Percentiles rank a stretch among this genome's conserved stretches.
These are phyloP conservation scores for Aspergillus brunneoviolaceus DNA, from an alignment of 2,329 filamentous ascomycete genomes.

Conservation along the genomic window DNA sequence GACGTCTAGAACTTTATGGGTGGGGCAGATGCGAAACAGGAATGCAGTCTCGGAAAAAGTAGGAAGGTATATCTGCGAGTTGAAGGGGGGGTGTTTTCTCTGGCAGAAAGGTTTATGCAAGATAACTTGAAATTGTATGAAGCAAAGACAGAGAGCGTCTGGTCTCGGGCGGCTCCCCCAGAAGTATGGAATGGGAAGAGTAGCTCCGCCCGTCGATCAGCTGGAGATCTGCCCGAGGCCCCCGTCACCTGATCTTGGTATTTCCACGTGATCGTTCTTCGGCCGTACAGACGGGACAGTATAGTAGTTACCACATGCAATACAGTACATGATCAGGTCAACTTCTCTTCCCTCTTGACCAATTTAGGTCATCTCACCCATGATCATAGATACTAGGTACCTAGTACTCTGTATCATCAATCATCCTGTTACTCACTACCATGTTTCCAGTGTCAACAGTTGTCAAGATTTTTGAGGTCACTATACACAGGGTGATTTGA, in stretches of 20 bases:
- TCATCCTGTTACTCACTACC: not conserved
- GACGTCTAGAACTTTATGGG: conserved; percentile 19
- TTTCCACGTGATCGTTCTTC: too few species aligned
- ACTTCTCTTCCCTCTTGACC: not conserved
- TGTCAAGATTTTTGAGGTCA: conserved; percentile 15
- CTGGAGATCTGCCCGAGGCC: not conserved
- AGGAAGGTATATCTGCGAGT: not conserved
- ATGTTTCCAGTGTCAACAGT: not conserved
- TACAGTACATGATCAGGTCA: not conserved
- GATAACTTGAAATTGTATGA: not conserved
- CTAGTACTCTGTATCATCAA: too few species aligned
- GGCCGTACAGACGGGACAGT: too few species aligned
- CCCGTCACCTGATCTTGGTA: not conserved
- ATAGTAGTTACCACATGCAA: too few species aligned
- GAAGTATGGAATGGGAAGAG: not conserved
- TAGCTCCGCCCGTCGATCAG: not conserved
- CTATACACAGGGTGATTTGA: conserved; percentile 20
- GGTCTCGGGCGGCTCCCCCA: not conserved
- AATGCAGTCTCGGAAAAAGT: not conserved
- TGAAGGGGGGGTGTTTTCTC: not conserved
- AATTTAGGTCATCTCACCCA: not conserved
- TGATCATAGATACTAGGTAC: too few species aligned
- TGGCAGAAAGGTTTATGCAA: not conserved
- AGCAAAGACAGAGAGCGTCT: not conserved
- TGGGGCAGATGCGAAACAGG: conserved; percentile 16